Conservation (phyloP, 208 protist genomes). For the Trypanosoma conorhini region DNA sequence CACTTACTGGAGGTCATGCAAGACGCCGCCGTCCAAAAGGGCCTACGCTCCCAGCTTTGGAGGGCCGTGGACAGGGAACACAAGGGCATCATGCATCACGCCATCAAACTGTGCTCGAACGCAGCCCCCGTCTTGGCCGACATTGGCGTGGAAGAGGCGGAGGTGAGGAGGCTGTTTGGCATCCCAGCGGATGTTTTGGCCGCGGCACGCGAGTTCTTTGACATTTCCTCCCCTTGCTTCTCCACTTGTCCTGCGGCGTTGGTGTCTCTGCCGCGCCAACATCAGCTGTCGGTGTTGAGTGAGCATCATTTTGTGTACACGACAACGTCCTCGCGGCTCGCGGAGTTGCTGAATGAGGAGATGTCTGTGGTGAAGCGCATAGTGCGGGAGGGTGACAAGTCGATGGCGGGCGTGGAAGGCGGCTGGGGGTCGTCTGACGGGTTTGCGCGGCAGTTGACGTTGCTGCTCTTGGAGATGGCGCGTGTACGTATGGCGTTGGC, state of each 20-base stretch:
- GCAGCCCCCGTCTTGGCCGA: background rate
- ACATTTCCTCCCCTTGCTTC: background rate
- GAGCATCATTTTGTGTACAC: conserved; percentile 26
- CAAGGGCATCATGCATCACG: conserved; percentile 14
- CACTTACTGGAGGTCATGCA: conserved; percentile 18
- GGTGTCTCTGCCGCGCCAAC: background rate
- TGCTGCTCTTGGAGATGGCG: conserved; percentile 23
- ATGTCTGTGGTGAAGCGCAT: background rate
- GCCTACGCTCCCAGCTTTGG: conserved; percentile 27
- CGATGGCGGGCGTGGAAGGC: background rate
- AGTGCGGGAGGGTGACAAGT: background rate
- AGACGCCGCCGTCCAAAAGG: conserved; percentile 13
- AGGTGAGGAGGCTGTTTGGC: conserved; percentile 16
- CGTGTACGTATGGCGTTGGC: conserved; percentile 28
- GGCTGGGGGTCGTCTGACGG: background rate
- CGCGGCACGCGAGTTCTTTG: background rate
- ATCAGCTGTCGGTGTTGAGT: background rate
- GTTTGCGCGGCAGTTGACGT: conserved; percentile 6
- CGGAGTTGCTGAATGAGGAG: background rate
- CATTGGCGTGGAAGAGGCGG: conserved; percentile 2
- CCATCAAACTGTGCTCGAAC: background rate
- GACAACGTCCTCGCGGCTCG: conserved; percentile 11
- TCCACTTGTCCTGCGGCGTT: background rate
- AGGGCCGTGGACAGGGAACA: conserved; percentile 26
- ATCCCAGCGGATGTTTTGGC: conserved; percentile 8